These are phyloP conservation scores for Russula virescens DNA, from an alignment of 768 basidiomycete genomes.

Conservation along the genomic window DNA sequence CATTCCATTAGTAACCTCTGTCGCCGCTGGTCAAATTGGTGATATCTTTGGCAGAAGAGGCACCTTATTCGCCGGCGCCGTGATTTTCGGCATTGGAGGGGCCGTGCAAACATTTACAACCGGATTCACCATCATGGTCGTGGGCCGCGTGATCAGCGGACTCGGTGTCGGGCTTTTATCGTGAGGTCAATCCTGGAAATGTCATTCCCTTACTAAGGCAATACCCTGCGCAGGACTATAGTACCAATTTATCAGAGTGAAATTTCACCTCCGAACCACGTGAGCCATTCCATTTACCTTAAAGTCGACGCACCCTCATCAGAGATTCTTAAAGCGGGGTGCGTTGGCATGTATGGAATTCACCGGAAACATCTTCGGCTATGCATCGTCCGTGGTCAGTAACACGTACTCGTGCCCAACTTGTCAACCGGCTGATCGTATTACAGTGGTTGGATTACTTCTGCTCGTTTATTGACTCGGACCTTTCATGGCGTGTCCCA, in stretches of 20 bases:
- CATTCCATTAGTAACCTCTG: conserved; percentile 62
- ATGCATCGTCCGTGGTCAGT: conserved; percentile 82
- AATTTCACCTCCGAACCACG: conserved; percentile 89
- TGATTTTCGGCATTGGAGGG: conserved; percentile 83
- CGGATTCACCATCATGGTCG: conserved; percentile 74
- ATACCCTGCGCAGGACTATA: conserved; percentile 58
- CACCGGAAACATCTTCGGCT: conserved; percentile 88
- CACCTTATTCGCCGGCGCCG: conserved; percentile 76
- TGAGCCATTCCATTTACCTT: conserved; percentile 27
- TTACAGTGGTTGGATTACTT: conserved; percentile 90
- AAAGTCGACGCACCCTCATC: neutral
- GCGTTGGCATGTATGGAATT: conserved; percentile 94
- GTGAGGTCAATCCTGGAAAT: conserved; percentile 39
- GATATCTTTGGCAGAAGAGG: conserved; percentile 82
- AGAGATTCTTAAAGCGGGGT: conserved; percentile 56
- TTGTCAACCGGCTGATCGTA: neutral
- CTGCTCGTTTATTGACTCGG: conserved; percentile 79
- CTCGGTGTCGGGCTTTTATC: conserved; percentile 88
- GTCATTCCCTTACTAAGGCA: neutral
- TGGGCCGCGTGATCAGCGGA: conserved; percentile 78
- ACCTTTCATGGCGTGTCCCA: conserved; percentile 89
- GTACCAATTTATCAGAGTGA: conserved; percentile 95
- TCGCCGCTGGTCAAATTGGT: conserved; percentile 84
- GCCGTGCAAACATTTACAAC: conserved; percentile 77
- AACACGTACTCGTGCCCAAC: neutral